Evolutionary conservation across 2,329 filamentous ascomycete genomes (phyloP).

Genomic region (Fusarium incarnatum): DNA sequence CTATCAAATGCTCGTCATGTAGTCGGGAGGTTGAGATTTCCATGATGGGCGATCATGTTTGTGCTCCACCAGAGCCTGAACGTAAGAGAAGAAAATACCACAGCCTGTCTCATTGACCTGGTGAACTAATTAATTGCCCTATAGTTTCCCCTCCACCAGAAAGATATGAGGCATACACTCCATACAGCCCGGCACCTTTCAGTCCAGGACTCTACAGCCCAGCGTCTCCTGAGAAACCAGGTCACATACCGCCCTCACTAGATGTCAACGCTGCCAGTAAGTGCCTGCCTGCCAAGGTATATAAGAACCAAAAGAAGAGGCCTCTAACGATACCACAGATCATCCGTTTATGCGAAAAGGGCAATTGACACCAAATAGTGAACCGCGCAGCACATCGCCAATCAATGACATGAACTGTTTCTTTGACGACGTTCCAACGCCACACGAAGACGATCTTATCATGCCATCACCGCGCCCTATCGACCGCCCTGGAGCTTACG

Average conservation of each 20-base stretch:
- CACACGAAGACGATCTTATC: slow-evolving; percentile 55
- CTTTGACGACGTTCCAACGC: slow-evolving; percentile 58
- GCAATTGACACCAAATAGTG: slow-evolving; percentile 73
- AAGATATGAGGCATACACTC: slow-evolving; percentile 46
- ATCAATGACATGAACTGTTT: slow-evolving; percentile 64
- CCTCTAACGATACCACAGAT: slow-evolving; percentile 57
- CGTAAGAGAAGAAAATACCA: slow-evolving; percentile 51
- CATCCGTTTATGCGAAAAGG: slow-evolving; percentile 65
- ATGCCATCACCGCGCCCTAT: slow-evolving; percentile 52
- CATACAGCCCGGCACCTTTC: slow-evolving; percentile 38
- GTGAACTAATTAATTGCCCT: slow-evolving; percentile 12
- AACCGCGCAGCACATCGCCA: slow-evolving; percentile 69
- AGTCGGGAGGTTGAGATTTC: slow-evolving; percentile 83
- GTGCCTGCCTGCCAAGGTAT: slow-evolving; percentile 35
- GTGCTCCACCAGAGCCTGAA: slow-evolving; percentile 64
- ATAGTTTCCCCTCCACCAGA: slow-evolving; percentile 56
- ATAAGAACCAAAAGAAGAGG: slow-evolving; percentile 5
- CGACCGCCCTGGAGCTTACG: slow-evolving; percentile 62
- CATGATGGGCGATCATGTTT: slow-evolving; percentile 87
- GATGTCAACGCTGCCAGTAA: slow-evolving; percentile 67
- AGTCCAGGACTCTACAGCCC: slow-evolving; percentile 16
- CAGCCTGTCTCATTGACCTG: slow-evolving; percentile 5
- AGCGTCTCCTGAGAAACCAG: slow-evolving; percentile 51
- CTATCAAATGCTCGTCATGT: slow-evolving; percentile 89
- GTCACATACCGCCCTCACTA: slow-evolving; percentile 59